A percentile compares a stretch with the other conserved stretches of the same genome.
Evolutionary conservation across 768 basidiomycete species (phyloP).

Genomic region (Leccinum incarnatum): DNA sequence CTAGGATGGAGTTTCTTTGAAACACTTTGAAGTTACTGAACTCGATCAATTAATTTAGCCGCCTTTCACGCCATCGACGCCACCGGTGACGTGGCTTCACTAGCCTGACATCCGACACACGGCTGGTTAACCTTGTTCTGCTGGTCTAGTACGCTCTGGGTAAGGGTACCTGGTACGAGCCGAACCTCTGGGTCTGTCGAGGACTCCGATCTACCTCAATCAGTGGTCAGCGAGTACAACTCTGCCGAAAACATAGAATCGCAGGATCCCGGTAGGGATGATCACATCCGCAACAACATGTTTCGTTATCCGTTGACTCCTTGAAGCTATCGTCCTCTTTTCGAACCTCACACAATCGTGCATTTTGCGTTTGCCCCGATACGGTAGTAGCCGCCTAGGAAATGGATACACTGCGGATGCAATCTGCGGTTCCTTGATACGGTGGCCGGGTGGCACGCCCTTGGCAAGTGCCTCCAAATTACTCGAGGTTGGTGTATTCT

Average conservation of each 20-base stretch:
- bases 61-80: conserved; percentile 3
- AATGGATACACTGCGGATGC: neutral
- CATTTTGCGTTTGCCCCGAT: neutral
- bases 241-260: neutral
- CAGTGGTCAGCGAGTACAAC: neutral
- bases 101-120: neutral
- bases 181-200: neutral
- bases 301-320: neutral
- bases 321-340: neutral
- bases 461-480: neutral
- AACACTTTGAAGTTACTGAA: neutral
- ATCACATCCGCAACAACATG: neutral
- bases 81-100: conserved; percentile 5
- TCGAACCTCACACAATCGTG: neutral
- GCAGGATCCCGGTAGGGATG: neutral
- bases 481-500: neutral
- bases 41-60: conserved; percentile 1
- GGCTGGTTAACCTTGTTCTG: neutral
- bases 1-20: neutral
- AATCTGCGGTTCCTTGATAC: neutral
- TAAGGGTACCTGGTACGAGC: neutral
- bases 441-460: conserved; percentile 1
- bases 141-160: conserved; percentile 11
- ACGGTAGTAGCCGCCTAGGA: neutral
- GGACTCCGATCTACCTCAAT: neutral